Conservation (phyloP, 108 stramenopile genomes). For the Fistulifera pelliculosa region DNA sequence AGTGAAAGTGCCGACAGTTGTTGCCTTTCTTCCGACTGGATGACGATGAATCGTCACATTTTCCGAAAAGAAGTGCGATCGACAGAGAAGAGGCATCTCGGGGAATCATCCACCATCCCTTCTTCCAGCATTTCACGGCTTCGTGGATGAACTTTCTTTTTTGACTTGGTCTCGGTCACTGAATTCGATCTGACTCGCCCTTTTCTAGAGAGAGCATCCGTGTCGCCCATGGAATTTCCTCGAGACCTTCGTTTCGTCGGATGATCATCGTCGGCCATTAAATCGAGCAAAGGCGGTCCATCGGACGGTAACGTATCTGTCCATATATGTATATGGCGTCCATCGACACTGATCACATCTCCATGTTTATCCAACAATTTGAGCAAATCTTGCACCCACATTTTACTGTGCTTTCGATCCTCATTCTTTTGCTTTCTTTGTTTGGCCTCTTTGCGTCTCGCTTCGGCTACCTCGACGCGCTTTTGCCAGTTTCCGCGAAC, state of each 20-base stretch:
- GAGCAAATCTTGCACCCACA: slow-evolving; percentile 22
- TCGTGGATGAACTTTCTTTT: slow-evolving; percentile 10
- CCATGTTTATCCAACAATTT: slow-evolving; percentile 19
- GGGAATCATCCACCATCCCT: slow-evolving; percentile 4
- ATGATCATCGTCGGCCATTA: slow-evolving; percentile 5
- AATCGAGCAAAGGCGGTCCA: slow-evolving; percentile 5
- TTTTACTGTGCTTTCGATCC: slow-evolving; percentile 16
- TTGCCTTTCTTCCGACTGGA: neutral
- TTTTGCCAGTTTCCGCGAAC: slow-evolving; percentile 46
- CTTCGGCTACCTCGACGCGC: slow-evolving; percentile 39
- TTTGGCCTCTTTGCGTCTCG: slow-evolving; percentile 28
- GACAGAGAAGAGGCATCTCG: slow-evolving; percentile 6
- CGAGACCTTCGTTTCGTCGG: slow-evolving; percentile 7
- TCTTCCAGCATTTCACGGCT: slow-evolving; percentile 8
- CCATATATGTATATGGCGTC: slow-evolving; percentile 8
- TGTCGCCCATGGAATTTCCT: slow-evolving; percentile 1
- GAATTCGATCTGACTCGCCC: neutral
- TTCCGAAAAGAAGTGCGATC: slow-evolving; percentile 18
- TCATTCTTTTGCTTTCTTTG: slow-evolving; percentile 23
- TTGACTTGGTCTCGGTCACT: neutral
- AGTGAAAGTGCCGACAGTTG: slow-evolving; percentile 12
- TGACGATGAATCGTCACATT: neutral
- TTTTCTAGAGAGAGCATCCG: slow-evolving; percentile 1
- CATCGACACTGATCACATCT: neutral
- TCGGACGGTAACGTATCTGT: slow-evolving; percentile 1